phyloP scores from a whole-genome alignment of 305 asterid species.

The Fraxinus nigra region DNA sequence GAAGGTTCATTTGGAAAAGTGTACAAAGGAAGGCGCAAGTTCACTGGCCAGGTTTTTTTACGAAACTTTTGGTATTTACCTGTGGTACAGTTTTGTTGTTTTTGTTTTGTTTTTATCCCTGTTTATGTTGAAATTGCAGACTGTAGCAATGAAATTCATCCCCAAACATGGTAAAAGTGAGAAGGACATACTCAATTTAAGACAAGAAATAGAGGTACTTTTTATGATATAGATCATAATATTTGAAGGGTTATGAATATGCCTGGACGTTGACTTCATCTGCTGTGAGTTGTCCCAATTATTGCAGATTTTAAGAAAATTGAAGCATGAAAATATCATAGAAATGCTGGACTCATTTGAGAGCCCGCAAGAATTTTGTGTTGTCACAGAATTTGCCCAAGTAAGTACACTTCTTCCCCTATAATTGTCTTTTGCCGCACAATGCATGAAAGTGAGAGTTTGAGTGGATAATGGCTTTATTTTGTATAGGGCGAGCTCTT shows the following conservation, averaged over 20 bases:
- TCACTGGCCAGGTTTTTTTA: constrained; percentile 71
- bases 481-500: constrained; percentile 86
- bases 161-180: constrained; percentile 97
- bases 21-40: constrained; percentile 94
- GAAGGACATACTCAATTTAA: constrained; percentile 84
- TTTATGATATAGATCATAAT: neutral
- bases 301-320: constrained; percentile 84
- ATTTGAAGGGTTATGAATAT: neutral
- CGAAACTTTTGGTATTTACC: neutral
- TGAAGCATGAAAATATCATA: constrained; percentile 90
- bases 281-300: constrained; percentile 11
- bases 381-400: constrained; percentile 96
- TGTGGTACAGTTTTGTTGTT: constrained; percentile 1
- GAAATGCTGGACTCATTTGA: constrained; percentile 97
- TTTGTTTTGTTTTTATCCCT: neutral
- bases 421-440: constrained; percentile 17
- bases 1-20: constrained; percentile 99
- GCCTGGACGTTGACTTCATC: constrained; percentile 19
- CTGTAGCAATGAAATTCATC: constrained; percentile 97
- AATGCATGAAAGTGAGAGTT: constrained; percentile 10
- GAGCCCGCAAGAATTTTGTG: constrained; percentile 96
- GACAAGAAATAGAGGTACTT: constrained; percentile 95
- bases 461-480: constrained; percentile 24
- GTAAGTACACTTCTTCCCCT: constrained; percentile 30
- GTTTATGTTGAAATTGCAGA: constrained; percentile 47